phyloP scores from a whole-genome alignment of 768 basidiomycete genomes.

The Termitomyces sp. region DNA sequence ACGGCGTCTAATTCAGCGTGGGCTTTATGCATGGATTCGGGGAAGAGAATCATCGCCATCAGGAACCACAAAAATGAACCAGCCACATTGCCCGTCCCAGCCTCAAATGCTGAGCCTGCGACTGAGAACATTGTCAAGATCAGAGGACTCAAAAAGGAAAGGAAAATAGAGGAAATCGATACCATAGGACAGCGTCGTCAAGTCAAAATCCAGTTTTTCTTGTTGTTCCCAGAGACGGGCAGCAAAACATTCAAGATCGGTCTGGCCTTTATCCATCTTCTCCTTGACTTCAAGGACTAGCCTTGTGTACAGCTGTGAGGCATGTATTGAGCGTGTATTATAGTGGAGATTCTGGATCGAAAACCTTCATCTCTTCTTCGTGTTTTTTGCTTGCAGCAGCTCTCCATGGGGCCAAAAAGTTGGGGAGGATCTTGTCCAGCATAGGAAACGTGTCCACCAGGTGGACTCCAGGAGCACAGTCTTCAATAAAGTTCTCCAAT shows the following conservation, averaged over 20 bases:
- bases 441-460: conserved; percentile 12
- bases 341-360: background rate
- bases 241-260: conserved; percentile 10
- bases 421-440: conserved; percentile 8
- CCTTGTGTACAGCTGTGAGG: conserved; percentile 13
- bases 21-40: conserved; percentile 4
- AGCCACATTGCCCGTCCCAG: conserved; percentile 2
- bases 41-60: conserved; percentile 12
- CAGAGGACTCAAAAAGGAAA: too few species aligned
- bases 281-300: conserved; percentile 18
- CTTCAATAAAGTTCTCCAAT: conserved; percentile 19
- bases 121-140: background rate
- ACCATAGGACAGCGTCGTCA: background rate
- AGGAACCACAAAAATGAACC: conserved; percentile 6
- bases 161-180: background rate
- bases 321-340: background rate
- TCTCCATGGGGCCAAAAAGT: conserved; percentile 12
- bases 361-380: conserved; percentile 9
- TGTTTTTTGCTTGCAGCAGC: conserved; percentile 6
- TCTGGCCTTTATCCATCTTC: conserved; percentile 13
- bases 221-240: conserved; percentile 12
- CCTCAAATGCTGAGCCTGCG: conserved; percentile 6
- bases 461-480: conserved; percentile 16
- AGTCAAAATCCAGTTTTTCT: conserved; percentile 6
- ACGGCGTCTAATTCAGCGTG: conserved; percentile 1